Base-by-base conservation (phyloP, 148 eudicot species). In the Hydrangea macrophylla region DNA sequence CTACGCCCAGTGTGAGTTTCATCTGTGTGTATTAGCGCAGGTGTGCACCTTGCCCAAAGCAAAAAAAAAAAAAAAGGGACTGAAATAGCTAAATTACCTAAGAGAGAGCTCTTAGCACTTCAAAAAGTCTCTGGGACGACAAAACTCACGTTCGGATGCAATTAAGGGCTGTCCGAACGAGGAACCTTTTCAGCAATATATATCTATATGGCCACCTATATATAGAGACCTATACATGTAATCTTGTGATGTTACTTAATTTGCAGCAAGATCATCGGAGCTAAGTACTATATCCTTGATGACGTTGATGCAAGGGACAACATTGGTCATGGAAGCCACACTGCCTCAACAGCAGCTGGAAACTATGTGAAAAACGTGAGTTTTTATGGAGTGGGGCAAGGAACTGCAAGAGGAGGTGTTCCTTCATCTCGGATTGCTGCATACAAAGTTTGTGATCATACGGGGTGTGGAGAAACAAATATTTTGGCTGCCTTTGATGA, bases 311-410 rank as follows among this genome's bases (percentile, higher is more conserved):
- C 33, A 9, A 56, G 60, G 33, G 60, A 56, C 60, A 9, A 32
- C 1, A 33, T 26, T 17, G 60, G 60, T 26, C 60, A 56, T 3
- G 33, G 60, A 13, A 56, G 33, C 5, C 60, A 56, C 60, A 56
- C 60, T 56, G 60, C 33, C 12, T 56, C 60, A 56, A 56, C 60
- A 3, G 60, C 60, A 28, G 60, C 60, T 26, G 60, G 60, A 10
- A 26, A 33, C 2, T 18, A 56, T 32, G 33, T 56, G 33, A 33
- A 18, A 26, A 33, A 33, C 12, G 60, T 33, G 11, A 56, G 60
- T 33, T 56, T 26, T 33, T 56, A 56, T 56, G 60, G 60, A 18
- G 18, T 56, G n/a, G 33, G 33, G 1, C 13, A 40, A 7, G 60
- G 60, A 27, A 32, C 28, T 10, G 60, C 60, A 26, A 11, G 60